phyloP scores from a whole-genome alignment of 352 stramenopile genomes.

The Phytophthora uliginosa region DNA sequence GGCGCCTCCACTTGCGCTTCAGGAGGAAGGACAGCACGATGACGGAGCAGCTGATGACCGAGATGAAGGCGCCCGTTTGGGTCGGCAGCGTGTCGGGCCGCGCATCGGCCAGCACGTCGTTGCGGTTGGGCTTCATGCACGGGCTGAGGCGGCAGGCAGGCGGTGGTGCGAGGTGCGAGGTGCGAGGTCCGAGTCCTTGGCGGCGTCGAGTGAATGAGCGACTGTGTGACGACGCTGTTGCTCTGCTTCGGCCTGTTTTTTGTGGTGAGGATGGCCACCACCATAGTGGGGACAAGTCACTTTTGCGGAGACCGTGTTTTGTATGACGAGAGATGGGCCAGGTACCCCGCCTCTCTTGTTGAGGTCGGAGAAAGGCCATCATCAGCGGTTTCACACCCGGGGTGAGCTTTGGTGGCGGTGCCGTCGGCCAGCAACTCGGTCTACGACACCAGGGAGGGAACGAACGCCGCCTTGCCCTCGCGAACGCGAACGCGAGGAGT shows the following conservation, averaged over 20 bases:
- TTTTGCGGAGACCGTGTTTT: slow-evolving; percentile 4
- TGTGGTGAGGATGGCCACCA: slow-evolving; percentile 11
- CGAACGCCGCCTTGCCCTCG: neutral
- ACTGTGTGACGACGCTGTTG: neutral
- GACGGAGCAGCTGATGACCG: slow-evolving; percentile 77
- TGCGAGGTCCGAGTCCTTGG: neutral
- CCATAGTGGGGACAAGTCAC: slow-evolving; percentile 23
- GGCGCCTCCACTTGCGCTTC: slow-evolving; percentile 76
- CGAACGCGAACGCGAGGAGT: neutral
- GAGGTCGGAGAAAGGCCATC: slow-evolving; percentile 23
- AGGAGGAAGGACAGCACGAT: slow-evolving; percentile 76
- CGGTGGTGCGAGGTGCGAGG: neutral
- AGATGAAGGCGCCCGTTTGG: slow-evolving; percentile 77
- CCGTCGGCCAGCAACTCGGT: neutral
- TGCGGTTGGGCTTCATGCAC: slow-evolving; percentile 29
- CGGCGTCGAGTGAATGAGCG: neutral
- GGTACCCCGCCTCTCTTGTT: slow-evolving; percentile 21
- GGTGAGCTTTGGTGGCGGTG: neutral
- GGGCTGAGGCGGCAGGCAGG: neutral
- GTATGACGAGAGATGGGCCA: slow-evolving; percentile 8
- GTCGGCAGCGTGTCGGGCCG: slow-evolving; percentile 61
- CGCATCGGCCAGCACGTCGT: slow-evolving; percentile 39
- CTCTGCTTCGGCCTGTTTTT: slow-evolving; percentile 6
- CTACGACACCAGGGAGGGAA: neutral
- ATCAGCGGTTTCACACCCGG: slow-evolving; percentile 11